Evolutionary conservation across 2,329 filamentous ascomycete species (phyloP), one percentile per base, ranked within the genome.

Genomic region (Verticillium alfalfae): DNA sequence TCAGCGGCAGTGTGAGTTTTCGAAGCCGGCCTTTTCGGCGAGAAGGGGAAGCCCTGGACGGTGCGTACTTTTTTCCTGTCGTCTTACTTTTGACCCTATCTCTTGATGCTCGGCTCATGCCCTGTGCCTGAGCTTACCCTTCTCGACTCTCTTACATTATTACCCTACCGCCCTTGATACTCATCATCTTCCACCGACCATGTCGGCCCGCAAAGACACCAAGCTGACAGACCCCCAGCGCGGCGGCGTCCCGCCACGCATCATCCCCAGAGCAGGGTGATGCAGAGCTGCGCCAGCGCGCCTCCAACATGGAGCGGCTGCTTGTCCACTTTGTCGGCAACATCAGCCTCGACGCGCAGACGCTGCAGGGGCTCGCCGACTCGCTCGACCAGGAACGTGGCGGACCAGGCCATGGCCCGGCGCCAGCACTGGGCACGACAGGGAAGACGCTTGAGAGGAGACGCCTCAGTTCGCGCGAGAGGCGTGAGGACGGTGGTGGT

Each of bases 1-100:
- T 65, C 78, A 77, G 62, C 77, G 81, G 54, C 77, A 78, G 66
- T 84, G 82, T 69, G 75, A 79, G 62, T 83, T 83, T 65, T 75
- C 74, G 45, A 52, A 52, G 45, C 45, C 45, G 45, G n/a, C 45
- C 45, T 22, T 52, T 26, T 52, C 45, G 45, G 45, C 45, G n/a
- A 18, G 45, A 18, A 22, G 45, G 18, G 45, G 45, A 9, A 52
- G 45, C 13, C 45, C 45, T 18, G 45, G 45, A 10, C 45, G 45
- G 45, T 52, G 22, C 13, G 45, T 52, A 5, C 8, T 13, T 18
- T 45, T 31, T 52, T 13, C 26, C 13, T 52, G 9, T 22, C 22
- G 18, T 26, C 16, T 8, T 26, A 2, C 9, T 49, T 18, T 26
- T 12, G 45, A 3, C 18, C 45, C 18, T n/a, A 52, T 52, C n/a